Conservation (phyloP, 2,329 filamentous ascomycete genomes). For the Didymellaceae sp. region DNA sequence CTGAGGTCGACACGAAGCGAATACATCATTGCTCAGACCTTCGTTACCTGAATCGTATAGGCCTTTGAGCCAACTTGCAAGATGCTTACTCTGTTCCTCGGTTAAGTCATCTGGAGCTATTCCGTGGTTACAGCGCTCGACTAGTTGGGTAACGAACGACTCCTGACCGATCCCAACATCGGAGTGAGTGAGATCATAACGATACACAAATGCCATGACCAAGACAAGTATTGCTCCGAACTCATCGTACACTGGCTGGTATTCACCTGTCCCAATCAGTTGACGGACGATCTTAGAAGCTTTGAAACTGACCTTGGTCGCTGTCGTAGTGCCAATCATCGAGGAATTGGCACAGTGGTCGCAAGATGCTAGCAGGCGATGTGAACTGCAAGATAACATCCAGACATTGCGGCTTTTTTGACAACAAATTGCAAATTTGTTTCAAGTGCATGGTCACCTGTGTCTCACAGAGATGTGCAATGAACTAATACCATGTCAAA, state of each 20-base stretch:
- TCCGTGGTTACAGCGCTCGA: constrained; percentile 65
- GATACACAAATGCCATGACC: constrained; percentile 75
- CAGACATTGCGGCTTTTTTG: constrained; percentile 72
- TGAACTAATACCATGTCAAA: constrained; percentile 58
- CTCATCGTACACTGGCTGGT: constrained; percentile 85
- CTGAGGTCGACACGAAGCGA: constrained; percentile 81
- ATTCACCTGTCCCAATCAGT: constrained; percentile 63
- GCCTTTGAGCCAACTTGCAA: constrained; percentile 77
- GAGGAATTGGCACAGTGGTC: constrained; percentile 75
- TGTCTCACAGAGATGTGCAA: constrained; percentile 71
- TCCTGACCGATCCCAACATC: constrained; percentile 70
- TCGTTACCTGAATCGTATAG: constrained; percentile 72
- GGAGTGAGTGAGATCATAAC: constrained; percentile 69
- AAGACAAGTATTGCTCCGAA: constrained; percentile 79
- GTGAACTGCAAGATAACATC: constrained; percentile 80
- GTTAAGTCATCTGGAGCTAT: constrained; percentile 66
- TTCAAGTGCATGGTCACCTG: constrained; percentile 85
- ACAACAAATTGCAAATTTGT: constrained; percentile 73
- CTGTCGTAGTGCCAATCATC: constrained; percentile 84
- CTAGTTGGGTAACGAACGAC: constrained; percentile 72
- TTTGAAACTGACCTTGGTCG: constrained; percentile 63
- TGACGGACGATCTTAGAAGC: not conserved
- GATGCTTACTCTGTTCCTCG: constrained; percentile 68
- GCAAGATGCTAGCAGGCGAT: constrained; percentile 71
- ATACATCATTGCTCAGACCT: constrained; percentile 78